Percentiles rank a stretch among this genome's conserved stretches.
phyloP scores from a whole-genome alignment of 2,329 filamentous ascomycete genomes.

The Hypoxylon sp. region DNA sequence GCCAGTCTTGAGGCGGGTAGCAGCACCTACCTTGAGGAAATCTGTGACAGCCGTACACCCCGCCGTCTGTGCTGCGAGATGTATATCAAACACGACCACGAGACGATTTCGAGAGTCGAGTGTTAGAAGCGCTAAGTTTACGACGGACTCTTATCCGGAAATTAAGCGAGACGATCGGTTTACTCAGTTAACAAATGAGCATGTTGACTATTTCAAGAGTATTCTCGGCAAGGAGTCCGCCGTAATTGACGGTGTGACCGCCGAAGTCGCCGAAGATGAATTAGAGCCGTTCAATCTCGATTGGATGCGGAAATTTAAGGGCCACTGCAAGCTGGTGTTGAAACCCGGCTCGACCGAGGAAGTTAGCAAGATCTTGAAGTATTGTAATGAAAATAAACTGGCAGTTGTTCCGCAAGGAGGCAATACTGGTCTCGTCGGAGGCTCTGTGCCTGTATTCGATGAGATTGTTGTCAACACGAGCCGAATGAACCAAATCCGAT shows the following conservation, averaged over 20 bases:
- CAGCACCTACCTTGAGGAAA: slow-evolving; percentile 44
- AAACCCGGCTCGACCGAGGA: slow-evolving; percentile 88
- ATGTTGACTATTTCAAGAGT: slow-evolving; percentile 86
- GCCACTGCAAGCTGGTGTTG: slow-evolving; percentile 87
- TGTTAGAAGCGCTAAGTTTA: slow-evolving; percentile 74
- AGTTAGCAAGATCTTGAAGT: slow-evolving; percentile 90
- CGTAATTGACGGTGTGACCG: slow-evolving; percentile 85
- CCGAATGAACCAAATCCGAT: slow-evolving; percentile 91
- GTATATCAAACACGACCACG: slow-evolving; percentile 50
- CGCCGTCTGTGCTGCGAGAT: slow-evolving; percentile 32
- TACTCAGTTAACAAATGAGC: slow-evolving; percentile 78
- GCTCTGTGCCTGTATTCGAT: slow-evolving; percentile 96
- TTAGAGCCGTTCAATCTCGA: slow-evolving; percentile 94
- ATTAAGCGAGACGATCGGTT: slow-evolving; percentile 86
- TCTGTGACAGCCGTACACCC: slow-evolving; percentile 27
- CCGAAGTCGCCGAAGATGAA: slow-evolving; percentile 79
- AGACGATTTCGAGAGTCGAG: slow-evolving; percentile 50
- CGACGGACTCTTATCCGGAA: slow-evolving; percentile 86
- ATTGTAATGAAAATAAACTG: slow-evolving; percentile 93
- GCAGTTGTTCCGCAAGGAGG: slow-evolving; percentile 97
- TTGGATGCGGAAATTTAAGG: slow-evolving; percentile 99
- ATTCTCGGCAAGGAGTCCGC: slow-evolving; percentile 85
- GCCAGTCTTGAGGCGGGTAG: slow-evolving; percentile 50
- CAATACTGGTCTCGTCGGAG: slow-evolving; percentile 95
- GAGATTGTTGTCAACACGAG: slow-evolving; percentile 94